Percentiles rank a stretch among this genome's conserved stretches.
phyloP scores from a whole-genome alignment of 345 rosid genomes.

The Salix koriyanagi region DNA sequence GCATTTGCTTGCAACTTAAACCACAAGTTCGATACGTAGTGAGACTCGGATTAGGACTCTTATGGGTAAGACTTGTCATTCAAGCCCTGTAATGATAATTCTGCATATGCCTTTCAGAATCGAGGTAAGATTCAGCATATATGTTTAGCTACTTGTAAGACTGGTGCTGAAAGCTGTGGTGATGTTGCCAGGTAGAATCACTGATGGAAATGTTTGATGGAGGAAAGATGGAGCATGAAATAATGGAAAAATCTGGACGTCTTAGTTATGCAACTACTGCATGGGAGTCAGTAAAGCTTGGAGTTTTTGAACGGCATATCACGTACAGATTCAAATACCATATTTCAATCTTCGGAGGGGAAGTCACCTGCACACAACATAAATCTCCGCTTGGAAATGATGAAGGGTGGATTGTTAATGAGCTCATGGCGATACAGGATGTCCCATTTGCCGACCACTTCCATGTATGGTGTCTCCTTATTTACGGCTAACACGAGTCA shows the following conservation, averaged over 20 bases:
- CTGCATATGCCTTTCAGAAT: background rate
- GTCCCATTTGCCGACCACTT: slow-evolving; percentile 69
- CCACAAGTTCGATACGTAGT: background rate
- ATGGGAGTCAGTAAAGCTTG: slow-evolving; percentile 57
- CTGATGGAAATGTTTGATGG: slow-evolving; percentile 68
- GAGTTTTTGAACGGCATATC: slow-evolving; percentile 46
- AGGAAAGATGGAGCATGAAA: slow-evolving; percentile 55
- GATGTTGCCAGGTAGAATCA: slow-evolving; percentile 46
- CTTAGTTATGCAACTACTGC: slow-evolving; percentile 44
- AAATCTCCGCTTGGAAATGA: slow-evolving; percentile 39
- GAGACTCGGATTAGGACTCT: background rate
- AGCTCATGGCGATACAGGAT: slow-evolving; percentile 56
- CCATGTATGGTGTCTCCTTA: slow-evolving; percentile 25
- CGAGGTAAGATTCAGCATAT: no score
- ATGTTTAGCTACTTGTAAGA: background rate
- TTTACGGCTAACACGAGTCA: background rate
- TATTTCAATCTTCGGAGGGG: slow-evolving; percentile 78
- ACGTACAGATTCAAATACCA: slow-evolving; percentile 58
- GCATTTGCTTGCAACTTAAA: background rate
- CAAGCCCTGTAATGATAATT: background rate
- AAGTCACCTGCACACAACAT: slow-evolving; percentile 65
- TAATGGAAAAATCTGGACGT: slow-evolving; percentile 84
- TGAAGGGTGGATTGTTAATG: slow-evolving; percentile 64
- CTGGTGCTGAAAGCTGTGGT: slow-evolving; percentile 3
- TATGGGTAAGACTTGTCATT: background rate